A percentile compares a stretch with the other conserved stretches of the same genome.
phyloP scores from a whole-genome alignment of 1,284 basidiomycete species.

The Microbotryomycetes sp. region DNA sequence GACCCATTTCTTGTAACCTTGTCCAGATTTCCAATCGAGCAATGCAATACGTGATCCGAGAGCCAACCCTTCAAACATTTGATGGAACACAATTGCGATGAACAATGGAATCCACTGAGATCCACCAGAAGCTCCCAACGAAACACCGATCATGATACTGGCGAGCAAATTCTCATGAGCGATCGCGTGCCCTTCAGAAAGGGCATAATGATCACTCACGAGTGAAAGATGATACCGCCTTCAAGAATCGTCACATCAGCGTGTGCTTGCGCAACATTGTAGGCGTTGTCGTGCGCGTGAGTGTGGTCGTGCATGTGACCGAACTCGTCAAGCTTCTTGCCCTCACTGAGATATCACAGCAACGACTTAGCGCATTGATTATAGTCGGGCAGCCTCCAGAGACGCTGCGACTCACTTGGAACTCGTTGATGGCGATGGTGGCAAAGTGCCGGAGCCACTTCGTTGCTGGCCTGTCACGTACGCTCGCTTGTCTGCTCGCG shows the following conservation, averaged over 20 bases:
- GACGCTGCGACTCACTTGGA: background rate
- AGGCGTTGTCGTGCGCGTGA: conserved; percentile 30
- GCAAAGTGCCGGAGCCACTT: no score
- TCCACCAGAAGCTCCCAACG: conserved; percentile 40
- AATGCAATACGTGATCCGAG: conserved; percentile 38
- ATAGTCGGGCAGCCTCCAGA: background rate
- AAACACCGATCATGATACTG: conserved; percentile 41
- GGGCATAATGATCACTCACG: conserved; percentile 25
- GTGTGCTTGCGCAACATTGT: conserved; percentile 32
- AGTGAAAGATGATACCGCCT: conserved; percentile 47
- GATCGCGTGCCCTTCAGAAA: background rate
- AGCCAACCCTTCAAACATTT: conserved; percentile 37
- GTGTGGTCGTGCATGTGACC: conserved; percentile 33
- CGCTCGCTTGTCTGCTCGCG: conserved; percentile 6
- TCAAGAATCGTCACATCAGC: conserved; percentile 45
- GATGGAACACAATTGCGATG: conserved; percentile 41
- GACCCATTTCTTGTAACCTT: conserved; percentile 27
- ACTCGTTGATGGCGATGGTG: background rate
- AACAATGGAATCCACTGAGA: conserved; percentile 37
- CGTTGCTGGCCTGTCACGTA: background rate
- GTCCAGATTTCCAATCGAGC: conserved; percentile 24
- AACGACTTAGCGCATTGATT: background rate
- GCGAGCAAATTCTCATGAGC: background rate
- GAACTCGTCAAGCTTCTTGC: conserved; percentile 9
- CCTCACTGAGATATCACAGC: background rate